Evolutionary conservation across 2,329 filamentous ascomycete species (phyloP), one percentile per base, ranked within the genome.

Genomic region (Alternaria postmessia): DNA sequence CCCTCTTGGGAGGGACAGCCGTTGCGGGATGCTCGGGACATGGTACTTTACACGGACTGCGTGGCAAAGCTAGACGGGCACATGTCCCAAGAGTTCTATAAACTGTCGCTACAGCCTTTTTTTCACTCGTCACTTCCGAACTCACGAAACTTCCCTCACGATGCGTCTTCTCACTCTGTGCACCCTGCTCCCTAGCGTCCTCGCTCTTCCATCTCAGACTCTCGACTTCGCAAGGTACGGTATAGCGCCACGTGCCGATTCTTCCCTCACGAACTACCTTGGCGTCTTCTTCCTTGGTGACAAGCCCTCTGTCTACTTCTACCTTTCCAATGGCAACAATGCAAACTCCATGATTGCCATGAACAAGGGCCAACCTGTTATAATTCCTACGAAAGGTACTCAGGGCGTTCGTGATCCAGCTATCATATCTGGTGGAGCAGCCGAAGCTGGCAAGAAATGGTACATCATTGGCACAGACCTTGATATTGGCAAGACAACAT

Each of bases 401-500:
- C 77, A 79, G 0, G 85, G 84, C 18, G 83, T 87, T 2, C 78
- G 85, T 9, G 85, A 87, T 53, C 84, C 84, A 1, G 80, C 81
- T 5, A 80, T 86, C 22, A 80, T 86, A 18, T 67, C 77, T 8
- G 82, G 82, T 2, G 82, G 81, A 3, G 83, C 83, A 3, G 62
- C 59, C 2, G 82, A 86, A 32, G 81, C 78, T 0, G 82, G 81
- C 0, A 79, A 77, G 65, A 86, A 85, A 72, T 86, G 84, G 83
- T 86, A 84, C 61, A 85, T 86, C 48, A 79, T 86, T 48, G 84
- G 84, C 2, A 86, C 84, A 0, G 85, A 87, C 65, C 71, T 87
- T 11, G 73, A 87, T 57, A 86, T 86, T 24, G 82, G 46, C 3
- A 69, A 84, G 81, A 86, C 83, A 6, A 83, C 69, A 9, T 87